Evolutionary conservation across 2,329 filamentous ascomycete genomes (phyloP).

Genomic region (Fusarium sp.): DNA sequence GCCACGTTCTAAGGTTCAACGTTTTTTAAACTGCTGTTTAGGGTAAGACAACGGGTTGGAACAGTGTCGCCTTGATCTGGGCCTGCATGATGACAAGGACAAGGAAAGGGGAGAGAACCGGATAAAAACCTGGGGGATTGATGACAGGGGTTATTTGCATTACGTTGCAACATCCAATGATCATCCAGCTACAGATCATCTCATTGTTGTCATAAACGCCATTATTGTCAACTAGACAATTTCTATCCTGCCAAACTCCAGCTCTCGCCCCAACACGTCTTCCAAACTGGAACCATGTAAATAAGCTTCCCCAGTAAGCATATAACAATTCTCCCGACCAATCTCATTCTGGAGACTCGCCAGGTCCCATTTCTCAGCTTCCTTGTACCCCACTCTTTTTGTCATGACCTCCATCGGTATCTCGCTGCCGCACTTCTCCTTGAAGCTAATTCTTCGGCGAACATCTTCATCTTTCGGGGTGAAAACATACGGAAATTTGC

Average conservation of each 20-base stretch:
- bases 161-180: background rate
- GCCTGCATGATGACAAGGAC: too few relatives aligned
- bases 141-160: too few relatives aligned
- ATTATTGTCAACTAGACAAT: background rate
- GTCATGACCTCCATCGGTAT: background rate
- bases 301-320: slow-evolving; percentile 9
- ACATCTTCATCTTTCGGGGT: background rate
- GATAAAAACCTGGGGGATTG: too few relatives aligned
- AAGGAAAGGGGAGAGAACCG: too few relatives aligned
- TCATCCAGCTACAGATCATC: background rate
- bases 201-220: background rate
- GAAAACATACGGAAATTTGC: slow-evolving; percentile 3
- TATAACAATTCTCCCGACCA: background rate
- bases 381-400: background rate
- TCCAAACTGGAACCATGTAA: background rate
- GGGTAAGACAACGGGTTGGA: too few relatives aligned
- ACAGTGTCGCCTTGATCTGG: too few relatives aligned
- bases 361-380: slow-evolving; percentile 2
- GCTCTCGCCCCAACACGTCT: fast-evolving
- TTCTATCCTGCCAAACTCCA: background rate
- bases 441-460: background rate
- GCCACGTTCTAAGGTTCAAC: too few relatives aligned
- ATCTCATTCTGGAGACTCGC: background rate
- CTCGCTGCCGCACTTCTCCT: background rate
- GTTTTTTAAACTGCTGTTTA: too few relatives aligned